Conservation (phyloP, 129 eudicot genomes). For the Logfia minima region DNA sequence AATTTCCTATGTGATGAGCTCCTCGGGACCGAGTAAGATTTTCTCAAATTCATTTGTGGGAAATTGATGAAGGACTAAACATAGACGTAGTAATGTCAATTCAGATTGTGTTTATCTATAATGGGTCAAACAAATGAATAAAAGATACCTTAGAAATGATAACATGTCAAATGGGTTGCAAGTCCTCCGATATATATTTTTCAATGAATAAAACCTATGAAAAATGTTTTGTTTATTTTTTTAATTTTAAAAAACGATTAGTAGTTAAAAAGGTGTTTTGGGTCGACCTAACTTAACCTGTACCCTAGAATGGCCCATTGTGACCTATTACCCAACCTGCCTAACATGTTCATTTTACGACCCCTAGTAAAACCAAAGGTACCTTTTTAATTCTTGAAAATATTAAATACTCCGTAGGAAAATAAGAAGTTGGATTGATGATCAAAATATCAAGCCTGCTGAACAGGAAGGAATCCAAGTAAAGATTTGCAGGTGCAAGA, state of each 20-base stretch:
- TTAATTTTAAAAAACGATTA: too few species aligned
- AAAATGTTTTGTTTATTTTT: too few species aligned
- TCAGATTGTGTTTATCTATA: neutral
- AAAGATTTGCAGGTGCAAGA: constrained; percentile 49
- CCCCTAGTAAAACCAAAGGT: neutral
- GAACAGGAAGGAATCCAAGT: constrained; percentile 49
- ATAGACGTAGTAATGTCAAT: neutral
- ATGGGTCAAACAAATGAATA: too few species aligned
- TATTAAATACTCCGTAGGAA: constrained; percentile 28
- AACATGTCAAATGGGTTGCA: too few species aligned
- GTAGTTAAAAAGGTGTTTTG: neutral
- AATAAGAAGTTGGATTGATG: constrained; percentile 56
- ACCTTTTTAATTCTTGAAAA: neutral
- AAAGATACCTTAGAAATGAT: too few species aligned
- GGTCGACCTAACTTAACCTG: neutral
- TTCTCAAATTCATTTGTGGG: neutral
- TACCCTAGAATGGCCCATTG: neutral
- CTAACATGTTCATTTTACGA: neutral
- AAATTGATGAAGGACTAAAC: neutral
- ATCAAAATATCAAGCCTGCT: constrained; percentile 42
- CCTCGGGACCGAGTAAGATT: constrained; percentile 60
- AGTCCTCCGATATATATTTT: too few species aligned
- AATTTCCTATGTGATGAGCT: constrained; percentile 64
- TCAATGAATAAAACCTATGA: too few species aligned
- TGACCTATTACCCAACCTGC: neutral